Percentiles rank a stretch among this genome's conserved stretches.
Conservation (phyloP, 352 stramenopile species). For the Pythium rishiriense region DNA sequence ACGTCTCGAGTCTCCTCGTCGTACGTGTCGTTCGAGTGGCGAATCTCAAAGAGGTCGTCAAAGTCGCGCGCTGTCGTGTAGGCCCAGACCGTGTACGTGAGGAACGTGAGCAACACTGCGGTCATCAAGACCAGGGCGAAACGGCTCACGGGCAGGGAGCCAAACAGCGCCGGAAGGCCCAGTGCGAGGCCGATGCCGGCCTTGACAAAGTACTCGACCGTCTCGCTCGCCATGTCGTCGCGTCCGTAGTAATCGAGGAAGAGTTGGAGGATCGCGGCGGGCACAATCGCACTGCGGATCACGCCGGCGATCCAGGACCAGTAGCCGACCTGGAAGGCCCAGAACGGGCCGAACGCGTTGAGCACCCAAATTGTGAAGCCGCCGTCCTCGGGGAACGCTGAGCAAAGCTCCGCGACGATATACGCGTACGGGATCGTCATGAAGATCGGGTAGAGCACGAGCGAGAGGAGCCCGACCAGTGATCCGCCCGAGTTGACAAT, state of each 20-base stretch:
- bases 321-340: constrained; percentile 80
- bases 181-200: constrained; percentile 31
- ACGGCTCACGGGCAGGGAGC: constrained; percentile 35
- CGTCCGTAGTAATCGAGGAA: constrained; percentile 36
- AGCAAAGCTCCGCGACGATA: constrained; percentile 66
- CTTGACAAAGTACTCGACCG: constrained; percentile 37
- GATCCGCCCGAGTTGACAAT: constrained; percentile 60
- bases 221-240: constrained; percentile 29
- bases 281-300: constrained; percentile 38
- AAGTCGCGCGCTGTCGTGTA: constrained; percentile 47
- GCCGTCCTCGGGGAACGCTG: constrained; percentile 73
- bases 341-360: constrained; percentile 75
- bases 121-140: constrained; percentile 33
- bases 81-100: constrained; percentile 63
- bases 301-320: constrained; percentile 83
- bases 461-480: constrained; percentile 44
- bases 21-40: constrained; percentile 41
- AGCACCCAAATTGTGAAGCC: constrained; percentile 71
- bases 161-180: constrained; percentile 37
- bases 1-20: constrained; percentile 28
- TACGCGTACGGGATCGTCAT: constrained; percentile 56
- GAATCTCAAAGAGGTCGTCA: constrained; percentile 91
- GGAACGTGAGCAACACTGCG: constrained; percentile 77
- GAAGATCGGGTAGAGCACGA: constrained; percentile 63
- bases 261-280: constrained; percentile 48